Evolutionary conservation across 495 filamentous ascomycete species (phyloP).

Genomic region (Tetracladium setigerum): DNA sequence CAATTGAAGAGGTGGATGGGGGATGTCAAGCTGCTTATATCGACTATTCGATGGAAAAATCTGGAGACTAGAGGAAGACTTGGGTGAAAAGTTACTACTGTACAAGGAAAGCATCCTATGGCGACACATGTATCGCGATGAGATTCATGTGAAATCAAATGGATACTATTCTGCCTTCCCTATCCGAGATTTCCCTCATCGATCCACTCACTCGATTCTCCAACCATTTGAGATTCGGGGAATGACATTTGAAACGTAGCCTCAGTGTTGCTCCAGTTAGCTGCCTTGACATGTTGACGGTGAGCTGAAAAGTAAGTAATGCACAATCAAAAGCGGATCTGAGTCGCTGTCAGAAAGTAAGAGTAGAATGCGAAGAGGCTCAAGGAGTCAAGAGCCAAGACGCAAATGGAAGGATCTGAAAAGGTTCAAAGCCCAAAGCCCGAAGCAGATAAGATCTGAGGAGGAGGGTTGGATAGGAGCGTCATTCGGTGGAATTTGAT

Average conservation of each 20-base stretch:
- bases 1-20: neutral
- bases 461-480: no score
- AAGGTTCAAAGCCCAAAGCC: no score
- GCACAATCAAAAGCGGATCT: conserved; percentile 17
- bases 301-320: neutral
- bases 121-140: no score
- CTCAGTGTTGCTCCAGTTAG: neutral
- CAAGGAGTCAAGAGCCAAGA: no score
- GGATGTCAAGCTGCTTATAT: conserved; percentile 12
- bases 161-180: neutral
- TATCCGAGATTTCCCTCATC: neutral
- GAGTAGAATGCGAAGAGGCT: no score
- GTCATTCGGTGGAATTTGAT: no score
- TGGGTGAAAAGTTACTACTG: neutral
- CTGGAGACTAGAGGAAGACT: conserved; percentile 16
- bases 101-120: no score
- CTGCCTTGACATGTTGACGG: conserved; percentile 9
- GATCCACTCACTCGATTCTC: neutral
- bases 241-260: neutral
- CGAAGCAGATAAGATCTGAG: no score
- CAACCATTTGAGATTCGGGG: neutral
- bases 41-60: conserved; percentile 1
- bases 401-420: no score
- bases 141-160: conserved; percentile 9
- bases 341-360: neutral